Percentiles rank a stretch among this genome's conserved stretches.
These are phyloP conservation scores for Brassica rapa DNA, from an alignment of 345 rosid species.

Conservation along the genomic window DNA sequence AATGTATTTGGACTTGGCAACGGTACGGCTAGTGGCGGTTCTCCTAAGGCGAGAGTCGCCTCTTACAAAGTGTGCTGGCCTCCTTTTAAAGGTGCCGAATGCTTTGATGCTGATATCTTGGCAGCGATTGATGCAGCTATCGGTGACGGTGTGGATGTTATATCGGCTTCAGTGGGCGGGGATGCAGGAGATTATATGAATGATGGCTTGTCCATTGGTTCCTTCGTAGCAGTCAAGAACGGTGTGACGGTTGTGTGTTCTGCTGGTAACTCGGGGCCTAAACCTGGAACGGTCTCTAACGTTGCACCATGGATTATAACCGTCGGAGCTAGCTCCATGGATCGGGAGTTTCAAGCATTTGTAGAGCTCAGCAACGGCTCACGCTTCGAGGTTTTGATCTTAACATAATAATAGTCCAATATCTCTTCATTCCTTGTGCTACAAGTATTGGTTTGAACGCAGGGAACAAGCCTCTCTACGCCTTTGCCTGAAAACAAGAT, in stretches of 20 bases:
- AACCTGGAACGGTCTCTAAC: constrained; percentile 51
- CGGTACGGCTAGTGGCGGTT: constrained; percentile 72
- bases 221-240: constrained; percentile 46
- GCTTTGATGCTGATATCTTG: constrained; percentile 61
- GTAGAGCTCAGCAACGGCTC: constrained; percentile 52
- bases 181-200: constrained; percentile 27
- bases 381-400: constrained; percentile 49
- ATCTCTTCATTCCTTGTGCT: not conserved
- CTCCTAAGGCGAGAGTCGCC: constrained; percentile 63
- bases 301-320: constrained; percentile 78
- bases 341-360: constrained; percentile 57
- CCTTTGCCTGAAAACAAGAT: constrained; percentile 42
- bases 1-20: constrained; percentile 47
- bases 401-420: not conserved
- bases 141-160: constrained; percentile 55
- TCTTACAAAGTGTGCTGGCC: constrained; percentile 68
- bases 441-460: constrained; percentile 3
- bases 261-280: constrained; percentile 76
- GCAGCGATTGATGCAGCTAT: constrained; percentile 62
- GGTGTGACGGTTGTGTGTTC: constrained; percentile 48
- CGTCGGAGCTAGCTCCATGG: constrained; percentile 74
- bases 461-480: constrained; percentile 72
- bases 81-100: constrained; percentile 28
- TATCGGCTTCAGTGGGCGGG: constrained; percentile 53
- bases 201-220: constrained; percentile 45